Base-by-base conservation (phyloP, 2,329 filamentous ascomycete species). In the Hymenoscyphus infarciens region DNA sequence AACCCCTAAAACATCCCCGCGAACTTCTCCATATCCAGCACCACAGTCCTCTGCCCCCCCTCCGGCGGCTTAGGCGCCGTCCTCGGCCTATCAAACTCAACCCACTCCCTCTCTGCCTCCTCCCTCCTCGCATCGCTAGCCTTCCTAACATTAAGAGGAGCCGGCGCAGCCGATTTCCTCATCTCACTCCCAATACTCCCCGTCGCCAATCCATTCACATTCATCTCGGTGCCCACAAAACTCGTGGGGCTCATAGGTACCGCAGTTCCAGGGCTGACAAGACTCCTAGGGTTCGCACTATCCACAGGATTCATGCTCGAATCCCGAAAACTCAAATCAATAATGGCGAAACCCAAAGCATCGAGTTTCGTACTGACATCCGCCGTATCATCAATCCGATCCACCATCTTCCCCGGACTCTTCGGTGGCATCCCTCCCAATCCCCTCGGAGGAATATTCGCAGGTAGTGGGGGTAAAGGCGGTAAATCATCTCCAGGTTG, bases 141-240 rank as follows among this genome's bases (percentile, higher is more conserved):
- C 13, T 57, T 57, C 35, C 38, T 27, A 16, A 56, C 31, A 57
- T 57, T 39, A 45, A 57, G 33, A 1, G 35, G 56, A 16, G 25
- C 31, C 8, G 35, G 56, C 10, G 56, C 35, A 13, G 56, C 56
- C 22, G 56, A 57, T 15, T 15, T 33, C 6, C 56, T 19, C 16
- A 29, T 42, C 16, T 2, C 33, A 45, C 11, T n/a, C 7, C 19
- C 53, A 22, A 16, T 2, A 19, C 3, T 11, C 5, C 35, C 35
- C 13, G 35, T 38, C 13, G 13, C 5, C 1, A 1, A 4, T 38
- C 35, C 35, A 52, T 13, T 13, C 5, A 13, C n/a, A 15, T 19
- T 49, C 42, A 2, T 22, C 11, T 13, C n/a, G 4, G 45, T 13
- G 2, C n/a, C 1, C n/a, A 22, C n/a, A 19, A 19, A 19, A 22